phyloP scores from a whole-genome alignment of 805 yeast genomes.

The Candida nemodendra region DNA sequence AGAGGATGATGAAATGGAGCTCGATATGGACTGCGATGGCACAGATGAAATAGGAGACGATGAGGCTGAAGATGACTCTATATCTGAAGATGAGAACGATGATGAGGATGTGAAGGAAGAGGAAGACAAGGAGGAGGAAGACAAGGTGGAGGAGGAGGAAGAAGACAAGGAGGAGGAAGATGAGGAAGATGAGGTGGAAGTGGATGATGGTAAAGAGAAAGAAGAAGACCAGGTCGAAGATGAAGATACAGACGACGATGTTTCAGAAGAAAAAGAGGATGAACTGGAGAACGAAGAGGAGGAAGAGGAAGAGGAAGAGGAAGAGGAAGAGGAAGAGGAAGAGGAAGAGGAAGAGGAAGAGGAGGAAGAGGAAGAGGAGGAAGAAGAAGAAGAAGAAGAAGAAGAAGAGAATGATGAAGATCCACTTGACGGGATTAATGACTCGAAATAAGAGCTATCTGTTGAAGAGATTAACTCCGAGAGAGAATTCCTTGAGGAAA shows the following conservation, averaged over 20 bases:
- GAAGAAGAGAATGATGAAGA: conserved; percentile 8
- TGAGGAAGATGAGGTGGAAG: conserved; percentile 8
- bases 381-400: conserved; percentile 5
- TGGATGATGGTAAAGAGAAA: conserved; percentile 9
- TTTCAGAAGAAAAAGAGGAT: conserved; percentile 5
- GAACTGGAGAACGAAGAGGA: conserved; percentile 7
- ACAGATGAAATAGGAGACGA: conserved; percentile 2
- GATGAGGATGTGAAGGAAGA: conserved; percentile 5
- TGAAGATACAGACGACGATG: conserved; percentile 5
- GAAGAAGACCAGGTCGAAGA: conserved; percentile 5
- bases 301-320: conserved; percentile 12
- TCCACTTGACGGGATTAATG: conserved; percentile 11
- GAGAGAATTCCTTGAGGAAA: too few species aligned
- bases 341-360: conserved; percentile 11
- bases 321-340: conserved; percentile 6
- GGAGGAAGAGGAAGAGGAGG: conserved; percentile 8
- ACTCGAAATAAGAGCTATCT: not conserved
- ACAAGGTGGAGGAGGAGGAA: conserved; percentile 4
- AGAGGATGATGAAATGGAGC: conserved; percentile 6
- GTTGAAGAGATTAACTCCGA: not conserved
- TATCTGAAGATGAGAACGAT: conserved; percentile 2
- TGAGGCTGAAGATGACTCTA: not conserved
- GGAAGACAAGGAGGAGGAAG: conserved; percentile 1
- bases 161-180: conserved; percentile 3
- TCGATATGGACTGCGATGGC: conserved; percentile 5